A percentile compares a stretch with the other conserved stretches of the same genome.
Evolutionary conservation across 2,329 filamentous ascomycete species (phyloP).

Genomic region (Scedosporium boydii): DNA sequence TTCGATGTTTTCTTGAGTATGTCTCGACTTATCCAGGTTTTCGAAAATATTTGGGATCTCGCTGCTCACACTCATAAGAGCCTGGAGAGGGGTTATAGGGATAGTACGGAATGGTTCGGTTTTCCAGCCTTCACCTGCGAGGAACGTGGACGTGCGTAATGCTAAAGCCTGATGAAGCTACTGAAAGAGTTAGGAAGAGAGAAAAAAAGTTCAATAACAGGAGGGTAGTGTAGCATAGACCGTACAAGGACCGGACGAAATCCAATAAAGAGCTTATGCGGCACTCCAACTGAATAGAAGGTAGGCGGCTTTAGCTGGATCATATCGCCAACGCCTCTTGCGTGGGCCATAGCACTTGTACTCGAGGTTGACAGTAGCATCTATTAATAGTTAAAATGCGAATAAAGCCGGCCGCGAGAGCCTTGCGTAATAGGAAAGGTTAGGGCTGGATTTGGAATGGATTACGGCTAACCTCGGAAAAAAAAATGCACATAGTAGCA

Average conservation of each 20-base stretch:
- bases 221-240: neutral
- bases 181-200: conserved; percentile 17
- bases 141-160: conserved; percentile 19
- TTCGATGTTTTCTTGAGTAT: too few species aligned
- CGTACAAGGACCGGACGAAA: conserved; percentile 28
- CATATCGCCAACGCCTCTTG: conserved; percentile 22
- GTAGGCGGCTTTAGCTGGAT: conserved; percentile 21
- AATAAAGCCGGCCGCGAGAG: neutral
- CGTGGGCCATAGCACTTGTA: conserved; percentile 15
- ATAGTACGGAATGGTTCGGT: conserved; percentile 19
- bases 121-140: conserved; percentile 19
- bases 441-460: too few species aligned
- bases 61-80: conserved; percentile 19
- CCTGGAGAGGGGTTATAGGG: conserved; percentile 20
- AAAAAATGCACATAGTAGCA: neutral
- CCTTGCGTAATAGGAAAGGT: too few species aligned
- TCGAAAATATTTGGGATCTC: conserved; percentile 20
- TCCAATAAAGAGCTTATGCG: conserved; percentile 28
- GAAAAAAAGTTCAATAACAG: neutral
- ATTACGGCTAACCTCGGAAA: neutral
- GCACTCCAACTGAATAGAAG: conserved; percentile 20
- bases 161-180: conserved; percentile 13
- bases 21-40: conserved; percentile 8
- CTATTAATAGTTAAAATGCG: neutral
- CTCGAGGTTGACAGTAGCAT: neutral